A percentile compares a stretch with the other conserved stretches of the same genome.
Evolutionary conservation across 306 rosid genomes (phyloP).

Genomic region (Quercus wislizeni): DNA sequence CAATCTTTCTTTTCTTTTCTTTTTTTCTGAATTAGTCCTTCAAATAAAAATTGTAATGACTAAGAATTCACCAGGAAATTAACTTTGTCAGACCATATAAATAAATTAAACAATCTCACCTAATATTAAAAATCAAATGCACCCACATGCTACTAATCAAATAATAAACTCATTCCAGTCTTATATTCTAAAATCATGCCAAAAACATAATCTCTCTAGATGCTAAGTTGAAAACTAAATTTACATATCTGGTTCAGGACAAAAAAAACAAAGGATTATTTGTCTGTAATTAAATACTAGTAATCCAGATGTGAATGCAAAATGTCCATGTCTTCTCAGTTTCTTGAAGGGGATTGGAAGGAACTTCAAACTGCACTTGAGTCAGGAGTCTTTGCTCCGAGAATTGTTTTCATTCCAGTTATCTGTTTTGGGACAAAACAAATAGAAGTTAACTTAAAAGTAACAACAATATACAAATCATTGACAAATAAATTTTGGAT

Average conservation of each 20-base stretch:
- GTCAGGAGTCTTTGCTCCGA: slow-evolving; percentile 19
- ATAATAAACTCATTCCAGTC: too few relatives aligned
- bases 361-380: slow-evolving; percentile 29
- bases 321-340: slow-evolving; percentile 27
- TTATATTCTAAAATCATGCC: neutral
- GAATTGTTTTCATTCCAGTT: slow-evolving; percentile 25
- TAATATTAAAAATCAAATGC: too few relatives aligned
- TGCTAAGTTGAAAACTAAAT: neutral
- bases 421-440: slow-evolving; percentile 38
- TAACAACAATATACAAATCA: neutral
- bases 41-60: neutral
- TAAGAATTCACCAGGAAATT: too few relatives aligned
- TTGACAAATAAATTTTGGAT: neutral
- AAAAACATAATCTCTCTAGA: neutral
- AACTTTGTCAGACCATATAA: too few relatives aligned
- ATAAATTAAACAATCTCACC: too few relatives aligned
- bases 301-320: slow-evolving; percentile 12
- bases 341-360: slow-evolving; percentile 21
- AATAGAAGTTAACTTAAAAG: slow-evolving; percentile 4
- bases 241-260: neutral
- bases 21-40: neutral
- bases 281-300: neutral
- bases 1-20: neutral
- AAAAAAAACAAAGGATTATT: too few relatives aligned
- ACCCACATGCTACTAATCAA: too few relatives aligned